Evolutionary conservation across 2,329 filamentous ascomycete species (phyloP), one percentile per base, ranked within the genome.

Genomic region (Phialophora tarda): DNA sequence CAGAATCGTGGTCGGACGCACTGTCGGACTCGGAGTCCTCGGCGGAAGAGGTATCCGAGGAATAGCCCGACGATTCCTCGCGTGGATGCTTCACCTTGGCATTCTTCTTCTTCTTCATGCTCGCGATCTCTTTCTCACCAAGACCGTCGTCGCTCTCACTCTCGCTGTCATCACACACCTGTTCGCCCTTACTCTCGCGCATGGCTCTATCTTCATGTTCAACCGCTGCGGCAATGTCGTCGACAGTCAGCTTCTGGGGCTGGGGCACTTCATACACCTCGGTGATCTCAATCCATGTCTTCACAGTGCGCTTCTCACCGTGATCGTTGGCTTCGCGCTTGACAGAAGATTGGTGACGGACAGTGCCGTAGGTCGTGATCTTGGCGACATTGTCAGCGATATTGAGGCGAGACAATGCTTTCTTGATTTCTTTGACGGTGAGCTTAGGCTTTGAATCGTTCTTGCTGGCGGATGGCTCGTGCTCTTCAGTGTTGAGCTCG

Each of bases 271-370:
- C 63, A 44, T 66, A 68, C 14, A 66, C 63, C 32, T 68, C 63
- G 17, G 63, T 65, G 44, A 68, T 61, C 32, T 68, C 62, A 21
- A 68, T 68, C 66, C 63, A 68, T 3, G 66, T 68, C 44, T 62
- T 68, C 24, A 68, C 60, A 4, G 66, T 68, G 51, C 63, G 66
- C 14, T 53, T 68, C 60, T 68, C 66, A 23, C 63, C 66, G 34
- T 53, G 50, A 7, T 68, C 63, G 21, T 21, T 41, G 6, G 53
- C 50, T 56, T 68, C 63, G 10, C 59, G 59, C 41, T 63, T 65
- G 24, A 59, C 66, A 38, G 54, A 63, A 11, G 62, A 54, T 41
- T 68, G 66, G 21, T 63, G 63, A 23, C 63, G 63, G 28, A 68
- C 54, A 12, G 23, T 61, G 23, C 63, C 63, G 23, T 60, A 63